These are phyloP conservation scores for Torulaspora microellipsoides DNA, from an alignment of 805 yeast species.

Conservation along the genomic window DNA sequence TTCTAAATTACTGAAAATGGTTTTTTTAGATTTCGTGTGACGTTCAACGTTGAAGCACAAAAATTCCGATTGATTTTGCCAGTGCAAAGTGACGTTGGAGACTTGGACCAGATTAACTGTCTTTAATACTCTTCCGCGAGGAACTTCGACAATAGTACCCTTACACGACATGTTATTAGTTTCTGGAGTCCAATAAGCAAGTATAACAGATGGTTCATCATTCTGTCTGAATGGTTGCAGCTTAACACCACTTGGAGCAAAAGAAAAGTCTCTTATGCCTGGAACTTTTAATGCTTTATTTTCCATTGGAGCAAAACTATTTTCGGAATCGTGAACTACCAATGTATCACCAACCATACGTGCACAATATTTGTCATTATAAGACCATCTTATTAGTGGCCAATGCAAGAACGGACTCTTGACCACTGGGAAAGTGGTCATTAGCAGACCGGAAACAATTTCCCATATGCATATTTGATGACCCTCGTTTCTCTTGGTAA, in stretches of 20 bases:
- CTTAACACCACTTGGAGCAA: slow-evolving; percentile 85
- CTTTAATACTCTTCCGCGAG: slow-evolving; percentile 77
- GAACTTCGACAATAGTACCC: slow-evolving; percentile 84
- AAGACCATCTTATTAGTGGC: slow-evolving; percentile 97
- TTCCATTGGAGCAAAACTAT: slow-evolving; percentile 73
- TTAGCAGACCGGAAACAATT: slow-evolving; percentile 71
- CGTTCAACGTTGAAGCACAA: slow-evolving; percentile 94
- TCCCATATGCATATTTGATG: slow-evolving; percentile 95
- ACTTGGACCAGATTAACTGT: slow-evolving; percentile 94
- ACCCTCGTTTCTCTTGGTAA: slow-evolving; percentile 82
- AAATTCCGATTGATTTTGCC: slow-evolving; percentile 86
- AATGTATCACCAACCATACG: slow-evolving; percentile 91
- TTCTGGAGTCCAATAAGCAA: slow-evolving; percentile 98
- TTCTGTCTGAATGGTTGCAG: slow-evolving; percentile 52
- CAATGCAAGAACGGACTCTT: slow-evolving; percentile 69
- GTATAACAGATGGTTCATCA: slow-evolving; percentile 56
- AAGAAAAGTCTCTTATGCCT: slow-evolving; percentile 86
- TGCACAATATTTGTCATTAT: slow-evolving; percentile 88
- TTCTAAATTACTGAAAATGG: slow-evolving; percentile 85
- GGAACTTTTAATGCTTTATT: slow-evolving; percentile 79
- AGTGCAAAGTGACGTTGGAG: slow-evolving; percentile 79
- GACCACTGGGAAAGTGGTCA: slow-evolving; percentile 87
- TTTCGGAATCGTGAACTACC: slow-evolving; percentile 78
- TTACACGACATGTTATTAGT: slow-evolving; percentile 87
- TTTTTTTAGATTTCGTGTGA: slow-evolving; percentile 92